These are phyloP conservation scores for Astrephomene gubernaculifera DNA, from an alignment of 139 green algal genomes.

Conservation along the genomic window DNA sequence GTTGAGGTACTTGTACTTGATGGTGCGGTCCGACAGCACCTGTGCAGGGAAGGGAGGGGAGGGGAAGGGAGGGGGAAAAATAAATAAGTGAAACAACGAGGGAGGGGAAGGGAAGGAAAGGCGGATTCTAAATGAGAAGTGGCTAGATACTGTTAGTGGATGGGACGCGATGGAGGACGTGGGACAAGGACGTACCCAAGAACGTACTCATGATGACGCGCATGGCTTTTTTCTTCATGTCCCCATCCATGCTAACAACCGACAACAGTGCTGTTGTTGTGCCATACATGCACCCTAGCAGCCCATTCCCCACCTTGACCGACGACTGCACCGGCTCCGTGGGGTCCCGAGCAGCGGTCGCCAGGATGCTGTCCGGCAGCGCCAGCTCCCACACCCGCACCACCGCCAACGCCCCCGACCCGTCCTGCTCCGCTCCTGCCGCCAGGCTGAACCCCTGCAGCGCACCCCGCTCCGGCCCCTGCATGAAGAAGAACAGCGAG, in stretches of 20 bases:
- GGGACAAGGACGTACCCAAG: too few species aligned
- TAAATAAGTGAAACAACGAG: too few species aligned
- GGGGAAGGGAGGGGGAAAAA: too few species aligned
- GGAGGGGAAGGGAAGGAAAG: too few species aligned
- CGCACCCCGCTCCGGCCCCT: not conserved
- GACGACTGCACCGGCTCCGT: conserved; percentile 77
- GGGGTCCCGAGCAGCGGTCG: conserved; percentile 48
- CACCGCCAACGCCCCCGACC: not conserved
- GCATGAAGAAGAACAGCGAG: conserved; percentile 48
- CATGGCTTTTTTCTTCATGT: too few species aligned
- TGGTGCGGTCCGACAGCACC: conserved; percentile 84
- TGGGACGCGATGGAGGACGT: too few species aligned
- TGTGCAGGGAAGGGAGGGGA: conserved; percentile 29
- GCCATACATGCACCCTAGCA: too few species aligned
- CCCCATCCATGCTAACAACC: too few species aligned
- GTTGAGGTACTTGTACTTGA: conserved; percentile 95
- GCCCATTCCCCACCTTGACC: conserved; percentile 78
- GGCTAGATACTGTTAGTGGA: too few species aligned
- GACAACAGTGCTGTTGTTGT: too few species aligned
- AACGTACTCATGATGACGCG: too few species aligned
- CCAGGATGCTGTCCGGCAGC: conserved; percentile 63
- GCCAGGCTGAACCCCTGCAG: conserved; percentile 33
- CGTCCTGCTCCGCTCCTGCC: not conserved
- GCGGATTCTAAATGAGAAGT: too few species aligned
- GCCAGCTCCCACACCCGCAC: conserved; percentile 20